Percentiles rank a stretch among this genome's conserved stretches.
phyloP scores from a whole-genome alignment of 306 rosid genomes.

The Biancaea sappan region DNA sequence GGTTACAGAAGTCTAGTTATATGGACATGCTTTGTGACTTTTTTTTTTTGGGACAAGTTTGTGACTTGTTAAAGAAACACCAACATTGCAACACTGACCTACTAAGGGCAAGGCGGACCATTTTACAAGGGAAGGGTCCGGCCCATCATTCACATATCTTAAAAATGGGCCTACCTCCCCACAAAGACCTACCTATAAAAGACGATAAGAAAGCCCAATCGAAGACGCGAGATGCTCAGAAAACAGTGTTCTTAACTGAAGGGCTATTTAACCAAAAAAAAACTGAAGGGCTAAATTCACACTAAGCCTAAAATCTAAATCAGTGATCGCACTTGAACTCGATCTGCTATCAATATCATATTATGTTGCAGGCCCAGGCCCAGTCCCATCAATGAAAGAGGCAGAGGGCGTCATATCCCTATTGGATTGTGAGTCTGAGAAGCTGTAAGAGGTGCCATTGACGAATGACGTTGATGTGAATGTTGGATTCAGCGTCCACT shows the following conservation, averaged over 20 bases:
- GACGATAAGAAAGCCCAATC: slow-evolving; percentile 17
- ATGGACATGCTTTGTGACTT: no score
- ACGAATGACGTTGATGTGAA: slow-evolving; percentile 14
- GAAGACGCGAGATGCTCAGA: background rate
- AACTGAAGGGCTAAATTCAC: background rate
- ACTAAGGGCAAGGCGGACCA: no score
- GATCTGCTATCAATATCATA: no score
- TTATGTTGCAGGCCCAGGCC: slow-evolving; percentile 7
- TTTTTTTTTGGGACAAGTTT: no score
- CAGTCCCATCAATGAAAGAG: slow-evolving; percentile 3
- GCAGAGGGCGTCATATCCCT: slow-evolving; percentile 47
- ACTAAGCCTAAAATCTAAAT: background rate
- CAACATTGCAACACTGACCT: no score
- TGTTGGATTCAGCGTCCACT: slow-evolving; percentile 45
- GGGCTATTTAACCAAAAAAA: no score
- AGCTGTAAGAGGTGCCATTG: slow-evolving; percentile 32
- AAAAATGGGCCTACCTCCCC: no score
- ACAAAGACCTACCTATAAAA: slow-evolving; percentile 8
- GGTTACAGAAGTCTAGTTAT: no score
- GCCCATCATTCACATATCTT: no score
- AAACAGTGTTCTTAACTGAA: background rate
- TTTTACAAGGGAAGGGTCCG: no score
- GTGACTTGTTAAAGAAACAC: no score
- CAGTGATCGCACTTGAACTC: background rate
- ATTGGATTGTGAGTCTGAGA: slow-evolving; percentile 50